Percentiles rank a stretch among this genome's conserved stretches.
These are phyloP conservation scores for Bassia scoparia DNA, from an alignment of 148 eudicot species.

Conservation along the genomic window DNA sequence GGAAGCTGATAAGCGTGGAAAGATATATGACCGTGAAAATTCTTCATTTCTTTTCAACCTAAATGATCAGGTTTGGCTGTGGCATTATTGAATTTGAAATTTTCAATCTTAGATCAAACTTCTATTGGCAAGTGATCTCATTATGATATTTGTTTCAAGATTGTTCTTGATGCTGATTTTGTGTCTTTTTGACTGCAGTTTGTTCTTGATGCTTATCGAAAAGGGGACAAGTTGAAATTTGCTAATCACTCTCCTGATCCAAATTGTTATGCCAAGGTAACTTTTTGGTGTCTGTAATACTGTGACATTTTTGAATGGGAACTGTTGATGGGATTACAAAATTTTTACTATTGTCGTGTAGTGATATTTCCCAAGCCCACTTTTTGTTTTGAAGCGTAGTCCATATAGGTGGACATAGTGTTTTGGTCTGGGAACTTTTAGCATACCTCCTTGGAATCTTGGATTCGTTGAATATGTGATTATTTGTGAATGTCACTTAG, in stretches of 20 bases:
- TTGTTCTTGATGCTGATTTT: constrained; percentile 95
- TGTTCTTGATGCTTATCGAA: constrained; percentile 96
- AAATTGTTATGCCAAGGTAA: constrained; percentile 95
- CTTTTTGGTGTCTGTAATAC: neutral
- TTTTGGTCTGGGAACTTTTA: neutral
- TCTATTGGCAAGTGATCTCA: constrained; percentile 14
- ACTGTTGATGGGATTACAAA: neutral
- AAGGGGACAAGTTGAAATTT: constrained; percentile 92
- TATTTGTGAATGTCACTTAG: too few species aligned
- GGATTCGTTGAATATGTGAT: neutral
- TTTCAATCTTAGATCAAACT: neutral
- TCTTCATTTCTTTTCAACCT: constrained; percentile 91
- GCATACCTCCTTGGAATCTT: neutral
- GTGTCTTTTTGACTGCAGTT: constrained; percentile 43
- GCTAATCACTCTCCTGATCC: constrained; percentile 98
- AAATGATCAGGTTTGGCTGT: constrained; percentile 68
- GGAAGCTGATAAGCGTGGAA: constrained; percentile 98
- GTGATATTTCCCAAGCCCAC: neutral
- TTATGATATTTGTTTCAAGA: constrained; percentile 32
- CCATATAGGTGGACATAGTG: neutral
- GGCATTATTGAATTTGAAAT: neutral
- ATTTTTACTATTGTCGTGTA: neutral
- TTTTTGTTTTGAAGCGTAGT: neutral
- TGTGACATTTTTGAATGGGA: neutral
- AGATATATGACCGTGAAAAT: constrained; percentile 94